Base-by-base conservation (phyloP, 2,329 filamentous ascomycete genomes). In the Neurospora sp. region DNA sequence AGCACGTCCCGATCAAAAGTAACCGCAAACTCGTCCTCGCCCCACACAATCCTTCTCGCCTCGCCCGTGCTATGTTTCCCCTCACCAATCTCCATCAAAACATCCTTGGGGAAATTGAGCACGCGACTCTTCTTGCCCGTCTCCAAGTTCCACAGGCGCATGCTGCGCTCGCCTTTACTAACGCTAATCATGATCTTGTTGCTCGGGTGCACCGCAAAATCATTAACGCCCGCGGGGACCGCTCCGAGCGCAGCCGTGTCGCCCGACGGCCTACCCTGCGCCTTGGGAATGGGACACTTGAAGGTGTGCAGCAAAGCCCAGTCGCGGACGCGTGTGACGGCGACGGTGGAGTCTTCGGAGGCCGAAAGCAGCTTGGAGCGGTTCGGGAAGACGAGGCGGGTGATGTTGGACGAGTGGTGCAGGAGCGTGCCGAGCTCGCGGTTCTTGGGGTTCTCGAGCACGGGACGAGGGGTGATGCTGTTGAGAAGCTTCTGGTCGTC, bases 111-210 rank as follows among this genome's bases (percentile, higher is more conserved):
- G 79, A 98, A 98, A 78, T 92, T 96, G 75, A 99, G 82, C 68
- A 97, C 94, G 38, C 94, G 93, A 0, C 94, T 94, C 82, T 97
- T 97, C 82, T 95, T 97, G 17, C 94, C 96, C 2, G 95, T 98
- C 74, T 98, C 93, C 73, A 99, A 80, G 77, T 99, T 98, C 96
- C 96, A 99, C 73, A 98, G 80, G 73, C 96, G 85, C 92, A 99
- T 96, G 77, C 90, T 93, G 73, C 89, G 90, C 82, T 99, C 96
- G 73, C 93, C 93, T 76, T 91, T 93, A 74, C 93, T 91, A 9
- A 98, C 93, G 75, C 89, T 96, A 71, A 99, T 89, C 92, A 98
- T 97, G 68, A 99, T 84, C 82, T 97, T 98, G 87, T 97, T 93
- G 79, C 92, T 96, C 0, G 96, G 95, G 79, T 99, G 96, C 36